Base-by-base conservation (phyloP, 2,329 filamentous ascomycete species). In the Elsinoe fawcettii region DNA sequence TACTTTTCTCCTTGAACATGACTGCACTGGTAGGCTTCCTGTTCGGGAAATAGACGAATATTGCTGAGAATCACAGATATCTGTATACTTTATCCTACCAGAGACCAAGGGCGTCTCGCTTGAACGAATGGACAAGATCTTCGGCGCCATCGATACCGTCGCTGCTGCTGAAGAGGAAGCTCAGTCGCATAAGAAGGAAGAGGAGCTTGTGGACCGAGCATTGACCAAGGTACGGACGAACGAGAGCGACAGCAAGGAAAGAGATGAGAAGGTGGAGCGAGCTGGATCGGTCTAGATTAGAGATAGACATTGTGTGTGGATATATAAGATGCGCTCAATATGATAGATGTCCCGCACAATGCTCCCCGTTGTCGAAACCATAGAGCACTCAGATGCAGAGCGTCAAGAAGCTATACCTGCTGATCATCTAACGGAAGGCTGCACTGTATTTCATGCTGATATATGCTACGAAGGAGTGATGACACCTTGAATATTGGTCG, bases 11-110 rank as follows among this genome's bases (percentile, higher is more conserved):
- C 1, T 62, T 75, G 5, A 74, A 75, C 60, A 63, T 70, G 30
- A 63, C 67, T 39, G 70, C 69, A 8, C 43, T 71, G 56, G 64
- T 71, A 43, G 16, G 51, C 23, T n/a, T 18, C 16, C n/a, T 18
- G 14, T n/a, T 18, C 22, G 6, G 3, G 18, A 9, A 14, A 27
- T 18, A 18, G 2, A 11, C 36, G n/a, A 4, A 2, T 18, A 8
- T 11, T n/a, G n/a, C 51, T 30, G 18, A 30, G 9, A 30, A 3
- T 18, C 12, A 2, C 49, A 55, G 51, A 43, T 55, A 44, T 85
- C 84, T 63, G 80, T 83, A 51, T 84, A 77, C 73, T 81, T 85
- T 73, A 79, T 84, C 60, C 76, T 86, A 16, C 85, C 85, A 1
- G 85, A 88, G 70, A 88, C 85, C 7, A 88, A 88, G 73, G 85